Conservation (phyloP, 176 grass and related monocot species). For the Cenchrus americanus region DNA sequence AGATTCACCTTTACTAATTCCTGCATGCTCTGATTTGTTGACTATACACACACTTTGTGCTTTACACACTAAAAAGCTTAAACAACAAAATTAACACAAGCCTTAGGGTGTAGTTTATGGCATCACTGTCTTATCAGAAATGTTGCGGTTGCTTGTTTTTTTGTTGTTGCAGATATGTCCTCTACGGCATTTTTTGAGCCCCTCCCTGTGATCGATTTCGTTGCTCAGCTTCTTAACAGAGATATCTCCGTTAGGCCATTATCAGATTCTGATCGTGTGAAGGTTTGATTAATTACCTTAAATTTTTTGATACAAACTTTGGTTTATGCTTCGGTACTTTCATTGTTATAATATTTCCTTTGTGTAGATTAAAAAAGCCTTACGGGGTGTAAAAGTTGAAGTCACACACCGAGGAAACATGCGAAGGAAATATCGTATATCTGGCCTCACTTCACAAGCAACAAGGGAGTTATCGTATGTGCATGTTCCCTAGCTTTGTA, state of each 20-base stretch:
- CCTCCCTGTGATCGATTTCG: conserved; percentile 86
- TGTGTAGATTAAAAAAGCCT: conserved; percentile 80
- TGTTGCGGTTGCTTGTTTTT: conserved; percentile 1
- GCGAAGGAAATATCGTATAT: conserved; percentile 93
- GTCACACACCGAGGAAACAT: conserved; percentile 93
- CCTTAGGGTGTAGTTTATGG: neutral
- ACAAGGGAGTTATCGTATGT: conserved; percentile 88
- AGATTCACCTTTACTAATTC: too few species aligned
- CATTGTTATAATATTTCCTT: neutral
- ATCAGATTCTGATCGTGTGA: conserved; percentile 93
- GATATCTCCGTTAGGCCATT: conserved; percentile 82
- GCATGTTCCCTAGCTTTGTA: conserved; percentile 17
- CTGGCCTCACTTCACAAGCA: conserved; percentile 87
- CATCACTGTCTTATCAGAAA: conserved; percentile 3
- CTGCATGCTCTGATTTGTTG: too few species aligned
- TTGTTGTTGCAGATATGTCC: conserved; percentile 76
- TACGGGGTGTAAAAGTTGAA: conserved; percentile 88
- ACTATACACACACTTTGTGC: too few species aligned
- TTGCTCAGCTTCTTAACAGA: conserved; percentile 87
- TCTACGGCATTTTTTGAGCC: conserved; percentile 93
- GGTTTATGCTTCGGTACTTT: conserved; percentile 1
- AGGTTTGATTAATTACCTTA: conserved; percentile 50
- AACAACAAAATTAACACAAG: neutral
- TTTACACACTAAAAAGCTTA: too few species aligned
- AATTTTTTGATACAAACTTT: conserved; percentile 14